Percentiles rank a stretch among this genome's conserved stretches.
Conservation (phyloP, 2,329 filamentous ascomycete species). For the Nannizziopsis barbatae region DNA sequence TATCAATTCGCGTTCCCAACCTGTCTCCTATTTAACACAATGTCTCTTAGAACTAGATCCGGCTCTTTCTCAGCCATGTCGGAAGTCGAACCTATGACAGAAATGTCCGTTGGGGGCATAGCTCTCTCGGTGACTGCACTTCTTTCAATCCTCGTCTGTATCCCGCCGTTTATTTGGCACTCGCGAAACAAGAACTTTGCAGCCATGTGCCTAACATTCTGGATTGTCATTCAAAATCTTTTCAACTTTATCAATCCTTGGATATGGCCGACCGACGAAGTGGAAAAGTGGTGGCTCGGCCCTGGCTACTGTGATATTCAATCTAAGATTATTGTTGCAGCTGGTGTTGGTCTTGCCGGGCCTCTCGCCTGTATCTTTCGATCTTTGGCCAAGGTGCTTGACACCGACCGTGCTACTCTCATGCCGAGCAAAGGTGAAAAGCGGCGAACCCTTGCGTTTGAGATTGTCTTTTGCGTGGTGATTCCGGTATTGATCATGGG, state of each 20-base stretch:
- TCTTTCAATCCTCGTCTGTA: conserved; percentile 42
- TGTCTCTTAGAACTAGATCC: not conserved
- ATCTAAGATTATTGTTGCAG: conserved; percentile 46
- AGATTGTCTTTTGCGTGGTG: conserved; percentile 46
- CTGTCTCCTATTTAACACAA: not conserved
- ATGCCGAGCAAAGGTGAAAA: conserved; percentile 41
- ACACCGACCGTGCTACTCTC: conserved; percentile 46
- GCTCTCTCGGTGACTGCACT: conserved; percentile 41
- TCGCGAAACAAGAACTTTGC: conserved; percentile 50
- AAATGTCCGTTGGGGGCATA: conserved; percentile 26
- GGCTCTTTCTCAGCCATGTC: not conserved
- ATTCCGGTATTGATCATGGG: conserved; percentile 46
- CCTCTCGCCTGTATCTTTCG: conserved; percentile 49
- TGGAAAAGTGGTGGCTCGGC: conserved; percentile 47
- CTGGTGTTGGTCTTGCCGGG: conserved; percentile 43
- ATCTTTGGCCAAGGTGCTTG: conserved; percentile 49
- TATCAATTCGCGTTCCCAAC: too few relatives aligned
- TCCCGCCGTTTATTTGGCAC: conserved; percentile 51
- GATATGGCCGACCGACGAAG: conserved; percentile 52
- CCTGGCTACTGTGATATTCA: conserved; percentile 54
- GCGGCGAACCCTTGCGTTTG: conserved; percentile 38
- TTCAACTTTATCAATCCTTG: conserved; percentile 51
- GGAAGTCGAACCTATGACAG: conserved; percentile 3
- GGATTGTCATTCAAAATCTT: conserved; percentile 47
- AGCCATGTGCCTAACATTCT: conserved; percentile 46